Conservation (phyloP, 148 eudicot species). For the Chenopodium suecicum region DNA sequence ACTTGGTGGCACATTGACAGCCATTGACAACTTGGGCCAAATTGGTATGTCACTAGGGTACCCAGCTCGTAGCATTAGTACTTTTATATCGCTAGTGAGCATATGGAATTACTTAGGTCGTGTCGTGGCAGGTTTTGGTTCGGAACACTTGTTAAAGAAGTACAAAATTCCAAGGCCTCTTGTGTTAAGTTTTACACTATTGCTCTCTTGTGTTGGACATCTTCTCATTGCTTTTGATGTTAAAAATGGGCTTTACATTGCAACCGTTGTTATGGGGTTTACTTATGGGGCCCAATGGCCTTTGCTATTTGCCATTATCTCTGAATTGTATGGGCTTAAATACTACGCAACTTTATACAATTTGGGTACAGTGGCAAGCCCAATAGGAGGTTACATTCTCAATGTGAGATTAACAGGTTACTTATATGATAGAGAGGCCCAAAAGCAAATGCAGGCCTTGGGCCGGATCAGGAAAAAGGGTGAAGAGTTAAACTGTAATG, state of each 20-base stretch:
- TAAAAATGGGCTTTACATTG: slow-evolving; percentile 39
- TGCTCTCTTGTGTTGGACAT: slow-evolving; percentile 36
- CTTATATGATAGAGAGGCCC: slow-evolving; percentile 38
- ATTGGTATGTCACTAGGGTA: slow-evolving; percentile 41
- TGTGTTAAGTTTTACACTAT: slow-evolving; percentile 16
- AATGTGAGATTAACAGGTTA: slow-evolving; percentile 38
- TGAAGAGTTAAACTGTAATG: slow-evolving; percentile 32
- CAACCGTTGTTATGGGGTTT: slow-evolving; percentile 44
- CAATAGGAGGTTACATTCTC: slow-evolving; percentile 39
- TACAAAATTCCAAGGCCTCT: slow-evolving; percentile 39
- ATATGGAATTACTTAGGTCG: slow-evolving; percentile 50
- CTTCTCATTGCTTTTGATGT: slow-evolving; percentile 39
- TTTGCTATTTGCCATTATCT: slow-evolving; percentile 39
- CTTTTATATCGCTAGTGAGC: slow-evolving; percentile 42
- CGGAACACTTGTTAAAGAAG: slow-evolving; percentile 25
- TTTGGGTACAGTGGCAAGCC: slow-evolving; percentile 43
- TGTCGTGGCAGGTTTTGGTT: slow-evolving; percentile 35
- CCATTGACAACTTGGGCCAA: slow-evolving; percentile 47
- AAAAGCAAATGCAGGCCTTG: slow-evolving; percentile 17
- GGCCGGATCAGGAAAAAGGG: slow-evolving; percentile 22
- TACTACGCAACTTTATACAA: slow-evolving; percentile 42
- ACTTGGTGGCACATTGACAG: slow-evolving; percentile 41
- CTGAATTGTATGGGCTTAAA: slow-evolving; percentile 46
- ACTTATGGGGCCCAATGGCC: slow-evolving; percentile 50
- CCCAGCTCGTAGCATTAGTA: slow-evolving; percentile 27